Base-by-base conservation (phyloP, 2,329 filamentous ascomycete genomes). In the Apiospora hydei region DNA sequence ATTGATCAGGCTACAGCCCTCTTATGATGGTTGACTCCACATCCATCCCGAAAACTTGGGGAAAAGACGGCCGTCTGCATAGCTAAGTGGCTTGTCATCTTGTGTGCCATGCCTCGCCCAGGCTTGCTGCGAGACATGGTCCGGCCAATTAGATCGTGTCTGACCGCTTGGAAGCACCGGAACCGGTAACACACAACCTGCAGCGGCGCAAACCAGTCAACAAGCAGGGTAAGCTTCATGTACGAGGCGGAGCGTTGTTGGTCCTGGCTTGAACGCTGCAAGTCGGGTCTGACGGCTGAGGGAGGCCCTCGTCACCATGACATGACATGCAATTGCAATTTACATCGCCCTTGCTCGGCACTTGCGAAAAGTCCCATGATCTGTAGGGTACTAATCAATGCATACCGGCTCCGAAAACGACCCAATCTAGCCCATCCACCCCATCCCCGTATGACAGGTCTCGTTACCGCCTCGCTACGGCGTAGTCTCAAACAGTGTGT, bases 151-250 rank as follows among this genome's bases (percentile, higher is more conserved):
- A 11, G 16, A 14, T 64, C 3, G 34, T 41, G 34, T 41, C 34
- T 64, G 57, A 64, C 57, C 18, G 34, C 57, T 64, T 64, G 10
- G 57, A 6, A 64, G 57, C 57, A 41, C 57, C 57, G 18, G 57
- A 41, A 41, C 18, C 18, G 21, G 57, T 64, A 64, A 41, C 34
- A 64, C 57, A 38, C 34, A 11, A 14, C 5, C 16, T 30, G 26
- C 51, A 34, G 14, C 51, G 51, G 51, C 51, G 26, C 7, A 61
- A 34, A 61, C 26, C 34, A 10, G 16, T 38, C 34, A 8, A 38
- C 34, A 30, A 34, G 53, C 41, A 38, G 41, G 57, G 53, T 41
- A 38, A 64, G 57, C 57, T 21, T 41, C 34, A 34, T 21, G 41
- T 64, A 41, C 57, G 34, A n/a, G 57, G 8, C 10, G 34, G 57